Conservation (phyloP, 2,329 filamentous ascomycete genomes). For the Aspergillus fumigatiaffinis region DNA sequence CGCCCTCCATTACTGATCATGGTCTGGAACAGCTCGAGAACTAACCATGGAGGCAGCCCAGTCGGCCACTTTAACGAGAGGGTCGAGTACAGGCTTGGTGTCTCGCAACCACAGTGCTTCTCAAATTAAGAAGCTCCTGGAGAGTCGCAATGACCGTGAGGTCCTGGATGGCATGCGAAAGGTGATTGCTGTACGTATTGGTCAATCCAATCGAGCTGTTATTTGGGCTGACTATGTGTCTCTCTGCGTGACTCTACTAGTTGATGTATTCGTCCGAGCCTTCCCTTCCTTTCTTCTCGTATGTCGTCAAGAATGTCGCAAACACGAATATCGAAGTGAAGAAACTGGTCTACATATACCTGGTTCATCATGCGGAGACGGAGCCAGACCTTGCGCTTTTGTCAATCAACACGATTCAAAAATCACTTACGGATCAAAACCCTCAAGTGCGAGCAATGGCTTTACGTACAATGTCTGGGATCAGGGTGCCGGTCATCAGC, state of each 20-base stretch:
- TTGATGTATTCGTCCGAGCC: constrained; percentile 93
- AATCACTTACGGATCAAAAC: constrained; percentile 88
- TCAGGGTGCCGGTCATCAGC: constrained; percentile 94
- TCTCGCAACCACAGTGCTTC: constrained; percentile 66
- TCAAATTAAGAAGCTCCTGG: constrained; percentile 90
- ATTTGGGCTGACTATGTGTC: constrained; percentile 14
- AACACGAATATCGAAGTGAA: constrained; percentile 92
- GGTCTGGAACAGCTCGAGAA: constrained; percentile 68
- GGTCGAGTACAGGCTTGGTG: constrained; percentile 53
- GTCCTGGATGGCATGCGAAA: constrained; percentile 86
- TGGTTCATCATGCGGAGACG: constrained; percentile 92
- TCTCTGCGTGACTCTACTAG: constrained; percentile 44
- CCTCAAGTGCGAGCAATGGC: constrained; percentile 88
- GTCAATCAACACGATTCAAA: constrained; percentile 98
- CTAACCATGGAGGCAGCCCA: constrained; percentile 96
- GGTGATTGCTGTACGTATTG: constrained; percentile 68
- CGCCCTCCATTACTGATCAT: constrained; percentile 14
- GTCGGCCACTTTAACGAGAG: constrained; percentile 62
- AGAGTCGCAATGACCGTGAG: constrained; percentile 89
- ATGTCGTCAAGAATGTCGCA: constrained; percentile 95
- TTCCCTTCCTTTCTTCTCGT: constrained; percentile 91
- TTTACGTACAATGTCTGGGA: constrained; percentile 93
- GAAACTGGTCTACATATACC: constrained; percentile 97
- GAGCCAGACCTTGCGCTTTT: constrained; percentile 93
- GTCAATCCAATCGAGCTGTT: neutral